Conservation (phyloP, 148 eudicot genomes). For the Fagopyrum tataricum region DNA sequence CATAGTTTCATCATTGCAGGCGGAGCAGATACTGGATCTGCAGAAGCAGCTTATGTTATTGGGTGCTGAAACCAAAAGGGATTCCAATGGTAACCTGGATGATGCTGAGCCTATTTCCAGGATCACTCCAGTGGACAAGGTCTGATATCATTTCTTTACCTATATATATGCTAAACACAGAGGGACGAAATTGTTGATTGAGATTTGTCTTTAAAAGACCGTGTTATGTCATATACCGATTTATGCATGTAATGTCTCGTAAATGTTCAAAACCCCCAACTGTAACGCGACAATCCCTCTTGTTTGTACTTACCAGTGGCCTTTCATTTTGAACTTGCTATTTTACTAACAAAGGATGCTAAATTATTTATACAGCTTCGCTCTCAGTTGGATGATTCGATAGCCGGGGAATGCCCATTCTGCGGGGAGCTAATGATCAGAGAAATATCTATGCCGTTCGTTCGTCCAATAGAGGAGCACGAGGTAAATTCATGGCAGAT, state of each 20-base stretch:
- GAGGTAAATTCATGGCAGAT: constrained; percentile 80
- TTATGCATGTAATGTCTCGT: background rate
- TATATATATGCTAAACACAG: background rate
- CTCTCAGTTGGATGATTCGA: constrained; percentile 80
- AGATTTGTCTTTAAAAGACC: too few species aligned
- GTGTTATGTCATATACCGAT: too few species aligned
- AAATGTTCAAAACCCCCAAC: background rate
- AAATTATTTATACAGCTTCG: constrained; percentile 44
- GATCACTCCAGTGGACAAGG: constrained; percentile 69
- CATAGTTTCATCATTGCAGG: constrained; percentile 42
- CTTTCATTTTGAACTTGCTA: background rate
- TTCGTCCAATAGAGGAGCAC: constrained; percentile 51
- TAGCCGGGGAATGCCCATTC: constrained; percentile 94
- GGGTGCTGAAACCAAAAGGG: constrained; percentile 51
- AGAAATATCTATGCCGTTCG: constrained; percentile 78
- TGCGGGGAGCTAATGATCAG: constrained; percentile 94
- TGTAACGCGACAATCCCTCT: background rate
- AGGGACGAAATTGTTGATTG: too few species aligned
- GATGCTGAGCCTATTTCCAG: constrained; percentile 54
- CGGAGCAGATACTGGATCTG: constrained; percentile 79
- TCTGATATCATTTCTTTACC: constrained; percentile 19
- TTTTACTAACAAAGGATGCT: background rate
- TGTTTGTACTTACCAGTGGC: background rate
- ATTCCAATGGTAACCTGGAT: constrained; percentile 41
- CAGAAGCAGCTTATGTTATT: constrained; percentile 84